Conservation (phyloP, 208 protist species). For the Lotmaria passim region DNA sequence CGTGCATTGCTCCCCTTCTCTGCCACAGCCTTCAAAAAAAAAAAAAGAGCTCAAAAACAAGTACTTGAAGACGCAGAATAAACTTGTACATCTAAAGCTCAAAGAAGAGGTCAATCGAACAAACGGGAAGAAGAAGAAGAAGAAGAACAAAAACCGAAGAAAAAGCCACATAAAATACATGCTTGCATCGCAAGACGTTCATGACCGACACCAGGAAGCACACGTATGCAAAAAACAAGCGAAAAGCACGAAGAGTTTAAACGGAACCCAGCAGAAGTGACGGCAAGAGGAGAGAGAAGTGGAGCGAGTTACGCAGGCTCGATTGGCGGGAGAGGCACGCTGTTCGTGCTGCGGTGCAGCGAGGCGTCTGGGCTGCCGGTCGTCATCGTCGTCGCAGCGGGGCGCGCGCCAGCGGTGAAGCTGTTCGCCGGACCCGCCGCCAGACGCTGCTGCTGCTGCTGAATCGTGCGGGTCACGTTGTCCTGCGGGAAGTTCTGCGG, state of each 20-base stretch:
- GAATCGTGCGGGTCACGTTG: constrained; percentile 63
- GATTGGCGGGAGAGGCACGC: constrained; percentile 34
- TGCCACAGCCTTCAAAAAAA: neutral
- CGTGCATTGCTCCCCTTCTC: neutral
- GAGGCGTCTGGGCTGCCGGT: constrained; percentile 15
- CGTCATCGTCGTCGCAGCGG: neutral
- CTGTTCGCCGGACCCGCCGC: constrained; percentile 2
- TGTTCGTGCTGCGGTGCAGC: constrained; percentile 34
- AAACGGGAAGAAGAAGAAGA: neutral
- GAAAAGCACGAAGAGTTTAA: neutral
- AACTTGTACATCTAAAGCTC: neutral
- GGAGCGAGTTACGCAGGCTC: constrained; percentile 12
- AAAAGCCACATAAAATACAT: neutral
- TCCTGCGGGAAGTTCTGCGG: constrained; percentile 80
- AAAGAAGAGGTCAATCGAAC: neutral
- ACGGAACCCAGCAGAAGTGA: neutral
- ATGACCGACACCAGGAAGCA: too few species aligned
- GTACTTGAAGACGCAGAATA: neutral
- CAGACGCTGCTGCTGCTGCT: constrained; percentile 57
- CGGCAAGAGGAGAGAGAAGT: neutral
- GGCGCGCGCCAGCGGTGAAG: constrained; percentile 6
- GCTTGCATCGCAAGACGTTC: neutral
- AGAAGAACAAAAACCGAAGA: constrained; percentile 14
- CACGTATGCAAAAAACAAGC: too few species aligned
- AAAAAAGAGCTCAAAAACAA: neutral